Percentiles rank a stretch among this genome's conserved stretches.
These are phyloP conservation scores for Galerina sulciceps DNA, from an alignment of 768 basidiomycete genomes.

Conservation along the genomic window DNA sequence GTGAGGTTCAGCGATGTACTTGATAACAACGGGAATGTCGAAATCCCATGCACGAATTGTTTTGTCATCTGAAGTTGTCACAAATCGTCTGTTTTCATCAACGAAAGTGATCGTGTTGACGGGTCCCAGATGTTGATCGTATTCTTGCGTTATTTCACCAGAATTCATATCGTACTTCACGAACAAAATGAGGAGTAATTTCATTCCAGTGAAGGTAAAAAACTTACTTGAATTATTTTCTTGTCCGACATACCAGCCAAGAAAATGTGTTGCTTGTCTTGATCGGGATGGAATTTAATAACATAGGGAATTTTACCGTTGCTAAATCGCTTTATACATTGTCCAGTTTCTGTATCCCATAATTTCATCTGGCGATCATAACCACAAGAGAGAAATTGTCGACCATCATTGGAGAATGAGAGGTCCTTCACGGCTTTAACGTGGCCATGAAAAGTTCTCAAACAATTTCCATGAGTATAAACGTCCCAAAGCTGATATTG, in stretches of 20 bases:
- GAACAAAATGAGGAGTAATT: background rate
- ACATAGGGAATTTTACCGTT: slow-evolving; percentile 99
- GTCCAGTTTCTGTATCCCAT: slow-evolving; percentile 99
- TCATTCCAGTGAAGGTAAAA: background rate
- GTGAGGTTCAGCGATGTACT: slow-evolving; percentile 98
- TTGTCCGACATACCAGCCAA: slow-evolving; percentile 99
- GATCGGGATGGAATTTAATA: slow-evolving; percentile 92
- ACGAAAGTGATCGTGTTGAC: slow-evolving; percentile 99
- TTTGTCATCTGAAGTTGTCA: slow-evolving; percentile 99
- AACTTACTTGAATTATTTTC: slow-evolving; percentile 92
- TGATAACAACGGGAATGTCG: slow-evolving; percentile 99
- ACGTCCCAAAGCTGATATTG: slow-evolving; percentile 88
- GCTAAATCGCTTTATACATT: slow-evolving; percentile 95
- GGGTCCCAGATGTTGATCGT: slow-evolving; percentile 97
- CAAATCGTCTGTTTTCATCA: slow-evolving; percentile 95
- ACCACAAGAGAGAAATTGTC: slow-evolving; percentile 86
- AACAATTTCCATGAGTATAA: slow-evolving; percentile 94
- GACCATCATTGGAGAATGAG: slow-evolving; percentile 92
- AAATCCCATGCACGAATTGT: slow-evolving; percentile 99
- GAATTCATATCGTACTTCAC: slow-evolving; percentile 93
- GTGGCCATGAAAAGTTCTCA: slow-evolving; percentile 97
- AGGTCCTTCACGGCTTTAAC: slow-evolving; percentile 96
- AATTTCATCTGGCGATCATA: slow-evolving; percentile 98
- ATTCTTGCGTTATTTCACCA: slow-evolving; percentile 96
- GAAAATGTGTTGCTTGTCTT: slow-evolving; percentile 95